Base-by-base conservation (phyloP, 805 yeast species). In the Candida maesae region DNA sequence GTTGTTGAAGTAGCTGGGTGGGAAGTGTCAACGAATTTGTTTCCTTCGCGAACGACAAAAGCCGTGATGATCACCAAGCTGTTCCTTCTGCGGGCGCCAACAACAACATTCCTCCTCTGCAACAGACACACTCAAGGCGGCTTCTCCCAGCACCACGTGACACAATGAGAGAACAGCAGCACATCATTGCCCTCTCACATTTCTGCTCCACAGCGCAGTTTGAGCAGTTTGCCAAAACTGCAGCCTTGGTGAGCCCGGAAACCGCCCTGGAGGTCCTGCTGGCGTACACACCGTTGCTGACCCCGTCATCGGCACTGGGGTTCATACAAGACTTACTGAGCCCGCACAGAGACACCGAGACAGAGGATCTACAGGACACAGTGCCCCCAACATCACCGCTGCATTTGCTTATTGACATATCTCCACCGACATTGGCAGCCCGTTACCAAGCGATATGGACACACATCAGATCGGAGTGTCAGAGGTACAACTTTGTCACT, bases 281-380 rank as follows among this genome's bases (percentile, higher is more conserved):
- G 19, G 17, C 36, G 11, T 42, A 46, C 21, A 42, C 50, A 7
- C 50, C 50, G 11, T 17, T 41, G 33, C 32, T 39, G 3, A 42
- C 44, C 12, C 33, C 39, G 2, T 38, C 46, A 8, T 7, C 35
- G 1, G 39, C 42, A 13, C 42, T 46, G 12, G 14, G 29, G 14
- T 46, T 46, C 38, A 15, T 42, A 17, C n/a, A 28, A 16, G 24
- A 33, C 9, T 15, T 32, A 11, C 3, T 16, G 7, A 2, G 10
- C 7, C n/a, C 13, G 3, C 9, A n/a, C 8, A 2, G 20, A 14
- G 14, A 6, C 19, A 20, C 25, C 5, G 35, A 20, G 19, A 10
- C 21, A 11, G 15, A 14, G 2, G 47, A 39, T 20, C 26, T 42
- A 13, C 16, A 21, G 23, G 46, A 42, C 11, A n/a, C 15, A 1